Conservation (phyloP, 441 rosid species). For the Gossypium schwendimanii region DNA sequence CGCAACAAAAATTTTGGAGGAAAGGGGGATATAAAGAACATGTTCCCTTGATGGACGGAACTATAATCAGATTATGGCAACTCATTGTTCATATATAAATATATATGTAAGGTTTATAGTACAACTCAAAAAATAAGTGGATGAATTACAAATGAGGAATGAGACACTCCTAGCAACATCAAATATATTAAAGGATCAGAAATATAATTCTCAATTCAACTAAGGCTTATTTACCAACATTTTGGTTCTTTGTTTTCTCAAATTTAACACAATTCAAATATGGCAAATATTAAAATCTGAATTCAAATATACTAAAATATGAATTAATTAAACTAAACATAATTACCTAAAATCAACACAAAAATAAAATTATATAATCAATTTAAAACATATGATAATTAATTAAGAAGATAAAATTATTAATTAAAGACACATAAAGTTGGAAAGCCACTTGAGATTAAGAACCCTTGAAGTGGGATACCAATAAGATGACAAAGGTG, state of each 20-base stretch:
- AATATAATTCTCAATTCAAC: background rate
- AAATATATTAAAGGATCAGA: background rate
- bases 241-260: background rate
- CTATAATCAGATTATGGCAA: background rate
- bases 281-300: no score
- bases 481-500: background rate
- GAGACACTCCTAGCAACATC: background rate
- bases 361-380: background rate
- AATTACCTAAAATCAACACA: background rate
- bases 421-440: background rate
- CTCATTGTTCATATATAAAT: background rate
- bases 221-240: background rate
- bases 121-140: background rate
- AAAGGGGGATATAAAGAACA: background rate
- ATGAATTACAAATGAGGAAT: background rate
- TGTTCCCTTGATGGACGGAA: constrained; percentile 22
- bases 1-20: constrained; percentile 15
- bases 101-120: background rate
- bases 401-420: background rate
- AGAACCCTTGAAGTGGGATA: background rate
- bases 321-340: no score
- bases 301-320: no score
- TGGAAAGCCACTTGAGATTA: background rate
- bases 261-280: no score
- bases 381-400: background rate